Percentiles rank a stretch among this genome's conserved stretches.
These are phyloP conservation scores for Podila horticola DNA, from an alignment of 192 early-diverging fungal genomes.

Conservation along the genomic window DNA sequence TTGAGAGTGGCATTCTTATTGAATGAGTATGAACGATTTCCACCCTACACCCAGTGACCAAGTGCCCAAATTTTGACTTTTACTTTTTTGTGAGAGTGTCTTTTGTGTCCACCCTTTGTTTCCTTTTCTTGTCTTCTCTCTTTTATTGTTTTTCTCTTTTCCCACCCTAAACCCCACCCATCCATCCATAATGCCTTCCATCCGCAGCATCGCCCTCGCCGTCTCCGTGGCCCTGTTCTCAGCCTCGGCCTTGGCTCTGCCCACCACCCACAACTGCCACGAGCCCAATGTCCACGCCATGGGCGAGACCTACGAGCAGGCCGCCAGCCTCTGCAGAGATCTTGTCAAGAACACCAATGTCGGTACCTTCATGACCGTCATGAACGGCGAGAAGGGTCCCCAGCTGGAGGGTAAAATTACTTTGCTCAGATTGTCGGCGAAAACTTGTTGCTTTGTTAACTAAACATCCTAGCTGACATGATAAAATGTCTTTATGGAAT, in stretches of 20 bases:
- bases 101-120: neutral
- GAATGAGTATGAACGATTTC: too few species aligned
- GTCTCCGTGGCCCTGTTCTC: slow-evolving; percentile 21
- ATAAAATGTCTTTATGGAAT: neutral
- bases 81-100: too few species aligned
- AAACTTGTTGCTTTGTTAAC: neutral
- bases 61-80: too few species aligned
- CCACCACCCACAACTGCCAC: slow-evolving; percentile 7
- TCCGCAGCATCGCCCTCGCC: slow-evolving; percentile 9
- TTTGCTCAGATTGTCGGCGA: neutral
- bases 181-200: slow-evolving; percentile 19
- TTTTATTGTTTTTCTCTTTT: neutral
- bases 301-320: slow-evolving; percentile 39
- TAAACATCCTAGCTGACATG: neutral
- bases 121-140: neutral
- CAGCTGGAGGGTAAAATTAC: slow-evolving; percentile 24
- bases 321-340: slow-evolving; percentile 36
- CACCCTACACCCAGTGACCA: neutral
- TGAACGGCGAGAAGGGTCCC: slow-evolving; percentile 32
- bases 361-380: slow-evolving; percentile 52
- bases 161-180: neutral
- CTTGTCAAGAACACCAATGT: slow-evolving; percentile 45
- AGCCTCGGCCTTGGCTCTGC: slow-evolving; percentile 13
- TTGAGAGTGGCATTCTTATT: too few species aligned
- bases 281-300: neutral